A percentile compares a stretch with the other conserved stretches of the same genome.
These are phyloP conservation scores for Strobilomyces echinocephalus DNA, from an alignment of 768 basidiomycete genomes.

Conservation along the genomic window DNA sequence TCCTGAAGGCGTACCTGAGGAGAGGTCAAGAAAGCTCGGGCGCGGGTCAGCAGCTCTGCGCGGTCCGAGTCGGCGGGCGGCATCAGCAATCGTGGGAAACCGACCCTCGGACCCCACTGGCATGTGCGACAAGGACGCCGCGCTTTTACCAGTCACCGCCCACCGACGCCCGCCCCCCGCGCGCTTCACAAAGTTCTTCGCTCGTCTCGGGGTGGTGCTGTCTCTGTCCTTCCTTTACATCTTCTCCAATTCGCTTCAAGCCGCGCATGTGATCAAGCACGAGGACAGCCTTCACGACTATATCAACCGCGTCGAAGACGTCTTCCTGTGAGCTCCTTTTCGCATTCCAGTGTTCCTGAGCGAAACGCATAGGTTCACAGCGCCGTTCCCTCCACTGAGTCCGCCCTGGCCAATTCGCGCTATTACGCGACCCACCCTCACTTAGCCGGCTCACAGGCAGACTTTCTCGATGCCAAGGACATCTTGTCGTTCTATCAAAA, in stretches of 20 bases:
- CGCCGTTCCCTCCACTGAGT: slow-evolving; percentile 51
- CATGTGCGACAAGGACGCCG: slow-evolving; percentile 13
- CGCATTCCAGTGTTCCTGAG: neutral
- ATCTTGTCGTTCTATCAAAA: slow-evolving; percentile 66
- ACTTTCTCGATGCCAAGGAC: slow-evolving; percentile 58
- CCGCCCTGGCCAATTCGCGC: slow-evolving; percentile 54
- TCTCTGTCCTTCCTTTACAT: slow-evolving; percentile 11
- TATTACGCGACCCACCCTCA: slow-evolving; percentile 66
- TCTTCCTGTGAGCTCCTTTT: slow-evolving; percentile 32
- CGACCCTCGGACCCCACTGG: neutral
- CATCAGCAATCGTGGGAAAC: neutral
- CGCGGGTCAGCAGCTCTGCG: slow-evolving; percentile 46
- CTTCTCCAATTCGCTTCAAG: neutral
- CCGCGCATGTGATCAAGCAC: neutral
- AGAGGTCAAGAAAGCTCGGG: slow-evolving; percentile 61
- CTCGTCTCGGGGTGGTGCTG: slow-evolving; percentile 4
- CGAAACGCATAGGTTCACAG: slow-evolving; percentile 28
- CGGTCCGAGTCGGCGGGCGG: slow-evolving; percentile 28
- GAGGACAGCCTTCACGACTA: slow-evolving; percentile 10
- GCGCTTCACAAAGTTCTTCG: slow-evolving; percentile 3
- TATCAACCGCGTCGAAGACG: slow-evolving; percentile 22
- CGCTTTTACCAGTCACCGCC: slow-evolving; percentile 5
- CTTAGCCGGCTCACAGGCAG: slow-evolving; percentile 60
- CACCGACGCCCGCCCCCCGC: neutral
- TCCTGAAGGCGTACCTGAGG: slow-evolving; percentile 62